Percentiles rank a stretch among this genome's conserved stretches.
These are phyloP conservation scores for Tuber magnatum DNA, from an alignment of 495 filamentous ascomycete species.

Conservation along the genomic window DNA sequence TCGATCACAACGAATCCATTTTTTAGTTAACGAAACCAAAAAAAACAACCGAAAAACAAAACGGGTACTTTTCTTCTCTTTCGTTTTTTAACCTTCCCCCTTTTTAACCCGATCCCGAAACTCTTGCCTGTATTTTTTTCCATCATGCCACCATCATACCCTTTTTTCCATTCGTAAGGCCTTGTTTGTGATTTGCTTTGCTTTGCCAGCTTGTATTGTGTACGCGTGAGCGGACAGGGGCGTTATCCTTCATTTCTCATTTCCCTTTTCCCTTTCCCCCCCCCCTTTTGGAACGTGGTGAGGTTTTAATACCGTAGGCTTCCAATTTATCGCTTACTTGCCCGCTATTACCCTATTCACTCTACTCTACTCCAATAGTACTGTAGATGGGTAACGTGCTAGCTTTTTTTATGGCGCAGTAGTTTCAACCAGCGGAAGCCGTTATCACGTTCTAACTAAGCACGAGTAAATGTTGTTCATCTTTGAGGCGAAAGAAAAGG, in stretches of 20 bases:
- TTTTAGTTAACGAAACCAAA: conserved; percentile 46
- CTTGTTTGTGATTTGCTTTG: conserved; percentile 3
- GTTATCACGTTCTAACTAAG: background rate
- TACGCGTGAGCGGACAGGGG: conserved; percentile 35
- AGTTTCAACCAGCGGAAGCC: background rate
- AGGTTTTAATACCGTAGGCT: background rate
- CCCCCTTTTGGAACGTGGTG: conserved; percentile 15
- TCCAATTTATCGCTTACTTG: background rate
- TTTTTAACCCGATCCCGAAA: conserved; percentile 5
- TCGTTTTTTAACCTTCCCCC: conserved; percentile 15
- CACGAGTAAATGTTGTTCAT: background rate
- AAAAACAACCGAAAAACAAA: background rate
- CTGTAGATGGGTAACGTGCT: background rate
- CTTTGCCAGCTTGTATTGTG: conserved; percentile 26
- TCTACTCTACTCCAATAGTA: background rate
- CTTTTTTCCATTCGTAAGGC: background rate
- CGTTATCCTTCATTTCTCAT: conserved; percentile 29
- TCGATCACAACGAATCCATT: conserved; percentile 74
- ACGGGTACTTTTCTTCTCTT: background rate
- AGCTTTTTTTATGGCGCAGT: background rate
- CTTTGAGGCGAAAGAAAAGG: background rate
- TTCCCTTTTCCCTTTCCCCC: conserved; percentile 6
- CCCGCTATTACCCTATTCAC: background rate
- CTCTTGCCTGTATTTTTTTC: background rate
- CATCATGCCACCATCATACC: background rate